These are phyloP conservation scores for Colletotrichum tanaceti DNA, from an alignment of 2,329 filamentous ascomycete genomes.

Conservation along the genomic window DNA sequence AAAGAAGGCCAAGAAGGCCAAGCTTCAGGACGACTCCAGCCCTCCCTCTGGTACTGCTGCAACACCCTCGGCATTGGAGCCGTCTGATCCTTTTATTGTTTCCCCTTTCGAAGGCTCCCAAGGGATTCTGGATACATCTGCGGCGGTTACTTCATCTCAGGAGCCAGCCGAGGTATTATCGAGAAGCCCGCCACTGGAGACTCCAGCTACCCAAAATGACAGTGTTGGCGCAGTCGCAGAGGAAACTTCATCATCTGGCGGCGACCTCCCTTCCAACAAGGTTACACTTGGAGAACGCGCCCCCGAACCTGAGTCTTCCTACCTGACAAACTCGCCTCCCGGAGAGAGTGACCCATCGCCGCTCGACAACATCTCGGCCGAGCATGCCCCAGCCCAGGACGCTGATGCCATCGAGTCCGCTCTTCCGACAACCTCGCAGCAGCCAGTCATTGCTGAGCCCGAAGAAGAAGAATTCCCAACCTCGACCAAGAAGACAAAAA, in stretches of 20 bases:
- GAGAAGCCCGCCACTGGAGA: neutral
- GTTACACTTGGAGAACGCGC: neutral
- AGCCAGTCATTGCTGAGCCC: neutral
- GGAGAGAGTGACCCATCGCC: neutral
- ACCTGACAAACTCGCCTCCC: neutral
- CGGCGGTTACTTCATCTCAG: neutral
- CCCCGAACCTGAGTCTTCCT: neutral
- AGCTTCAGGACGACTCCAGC: constrained; percentile 15
- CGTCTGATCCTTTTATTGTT: neutral
- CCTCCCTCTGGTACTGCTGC: constrained; percentile 19
- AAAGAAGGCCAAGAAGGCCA: constrained; percentile 40
- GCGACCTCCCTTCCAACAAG: neutral
- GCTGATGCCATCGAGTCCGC: neutral
- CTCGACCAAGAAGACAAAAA: constrained; percentile 41
- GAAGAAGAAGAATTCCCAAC: neutral
- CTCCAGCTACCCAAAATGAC: neutral
- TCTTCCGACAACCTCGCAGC: neutral
- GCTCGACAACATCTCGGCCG: neutral
- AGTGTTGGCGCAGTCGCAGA: neutral
- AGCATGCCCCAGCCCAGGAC: neutral
- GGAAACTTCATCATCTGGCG: neutral
- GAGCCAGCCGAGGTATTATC: neutral
- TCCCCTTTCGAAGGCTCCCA: neutral
- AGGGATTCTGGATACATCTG: neutral
- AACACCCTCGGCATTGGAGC: constrained; percentile 32